Conservation (phyloP, 148 eudicot genomes). For the Camellia japonica region DNA sequence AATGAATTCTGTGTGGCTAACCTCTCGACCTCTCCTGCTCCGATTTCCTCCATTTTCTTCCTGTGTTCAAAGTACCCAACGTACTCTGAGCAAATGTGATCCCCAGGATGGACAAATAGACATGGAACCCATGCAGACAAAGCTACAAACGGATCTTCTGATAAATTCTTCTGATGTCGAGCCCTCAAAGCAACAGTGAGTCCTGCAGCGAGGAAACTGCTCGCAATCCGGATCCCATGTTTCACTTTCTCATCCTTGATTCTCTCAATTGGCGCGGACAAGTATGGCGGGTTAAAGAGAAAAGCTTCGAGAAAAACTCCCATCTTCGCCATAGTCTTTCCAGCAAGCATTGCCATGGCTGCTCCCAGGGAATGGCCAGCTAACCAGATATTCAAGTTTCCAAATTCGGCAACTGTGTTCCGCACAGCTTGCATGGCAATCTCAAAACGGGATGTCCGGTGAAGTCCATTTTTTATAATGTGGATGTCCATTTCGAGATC, state of each 20-base stretch:
- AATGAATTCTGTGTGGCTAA: conserved; percentile 80
- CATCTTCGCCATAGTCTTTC: conserved; percentile 73
- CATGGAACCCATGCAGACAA: conserved; percentile 53
- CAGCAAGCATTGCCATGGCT: conserved; percentile 83
- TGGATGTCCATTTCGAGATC: conserved; percentile 75
- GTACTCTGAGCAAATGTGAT: conserved; percentile 62
- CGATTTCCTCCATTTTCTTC: conserved; percentile 57
- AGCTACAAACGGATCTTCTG: conserved; percentile 41
- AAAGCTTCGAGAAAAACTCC: conserved; percentile 63
- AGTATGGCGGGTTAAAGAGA: conserved; percentile 85
- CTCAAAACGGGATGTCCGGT: conserved; percentile 68
- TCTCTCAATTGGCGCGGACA: conserved; percentile 82
- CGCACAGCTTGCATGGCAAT: conserved; percentile 69
- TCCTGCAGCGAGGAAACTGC: conserved; percentile 87
- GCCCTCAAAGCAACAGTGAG: conserved; percentile 60
- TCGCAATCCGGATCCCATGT: conserved; percentile 79
- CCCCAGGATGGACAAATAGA: conserved; percentile 50
- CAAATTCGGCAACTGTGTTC: conserved; percentile 57
- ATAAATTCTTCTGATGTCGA: conserved; percentile 24
- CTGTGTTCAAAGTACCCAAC: conserved; percentile 65
- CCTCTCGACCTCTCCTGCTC: conserved; percentile 51
- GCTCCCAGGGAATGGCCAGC: conserved; percentile 94
- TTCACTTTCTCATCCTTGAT: conserved; percentile 75
- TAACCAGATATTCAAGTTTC: conserved; percentile 57
- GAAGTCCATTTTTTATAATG: conserved; percentile 64